These are phyloP conservation scores for Volvariella volvacea DNA, from an alignment of 1,284 basidiomycete genomes.

Conservation along the genomic window DNA sequence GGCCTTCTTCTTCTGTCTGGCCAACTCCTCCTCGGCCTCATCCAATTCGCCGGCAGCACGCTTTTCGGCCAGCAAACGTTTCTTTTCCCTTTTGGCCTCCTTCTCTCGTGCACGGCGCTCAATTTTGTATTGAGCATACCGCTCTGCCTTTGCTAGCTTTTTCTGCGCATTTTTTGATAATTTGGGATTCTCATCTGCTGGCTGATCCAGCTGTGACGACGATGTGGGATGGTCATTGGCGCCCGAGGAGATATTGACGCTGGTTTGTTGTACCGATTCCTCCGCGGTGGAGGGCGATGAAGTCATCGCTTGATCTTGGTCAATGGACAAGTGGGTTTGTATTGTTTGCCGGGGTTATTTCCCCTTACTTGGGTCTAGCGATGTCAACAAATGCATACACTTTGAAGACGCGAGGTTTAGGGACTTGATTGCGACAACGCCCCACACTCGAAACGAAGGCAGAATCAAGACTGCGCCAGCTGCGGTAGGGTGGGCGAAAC, in stretches of 20 bases:
- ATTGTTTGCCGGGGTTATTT: too few species aligned
- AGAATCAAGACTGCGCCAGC: too few species aligned
- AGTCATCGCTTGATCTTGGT: too few species aligned
- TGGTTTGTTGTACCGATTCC: background rate
- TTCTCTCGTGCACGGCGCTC: constrained; percentile 74
- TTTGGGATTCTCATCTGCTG: constrained; percentile 17
- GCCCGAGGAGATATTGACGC: constrained; percentile 1
- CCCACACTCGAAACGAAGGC: too few species aligned
- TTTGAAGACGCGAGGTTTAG: too few species aligned
- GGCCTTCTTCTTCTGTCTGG: constrained; percentile 38
- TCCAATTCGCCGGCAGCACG: constrained; percentile 48
- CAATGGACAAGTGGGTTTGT: too few species aligned
- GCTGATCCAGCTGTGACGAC: background rate
- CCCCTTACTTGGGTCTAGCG: too few species aligned
- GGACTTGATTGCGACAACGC: too few species aligned
- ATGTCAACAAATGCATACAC: too few species aligned
- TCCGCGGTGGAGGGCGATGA: too few species aligned
- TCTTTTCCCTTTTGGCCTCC: constrained; percentile 63
- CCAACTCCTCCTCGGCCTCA: constrained; percentile 33
- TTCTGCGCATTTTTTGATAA: constrained; percentile 82
- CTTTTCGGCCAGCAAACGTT: constrained; percentile 46
- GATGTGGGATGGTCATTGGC: too few species aligned
- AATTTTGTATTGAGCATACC: constrained; percentile 60
- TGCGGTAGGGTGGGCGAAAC: too few species aligned
- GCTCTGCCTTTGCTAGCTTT: constrained; percentile 63